These are phyloP conservation scores for Fagus crenata DNA, from an alignment of 306 rosid genomes.

Conservation along the genomic window DNA sequence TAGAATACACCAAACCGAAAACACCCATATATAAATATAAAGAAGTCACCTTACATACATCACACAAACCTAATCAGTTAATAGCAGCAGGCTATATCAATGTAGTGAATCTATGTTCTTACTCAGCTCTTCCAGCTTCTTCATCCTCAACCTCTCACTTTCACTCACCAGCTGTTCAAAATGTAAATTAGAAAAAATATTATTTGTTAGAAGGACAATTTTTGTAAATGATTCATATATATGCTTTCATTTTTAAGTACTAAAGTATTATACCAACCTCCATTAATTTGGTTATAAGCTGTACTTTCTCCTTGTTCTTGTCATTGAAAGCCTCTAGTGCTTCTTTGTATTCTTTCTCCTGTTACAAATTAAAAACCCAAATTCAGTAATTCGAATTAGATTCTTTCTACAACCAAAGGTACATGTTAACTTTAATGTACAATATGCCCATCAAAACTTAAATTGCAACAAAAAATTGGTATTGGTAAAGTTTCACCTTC, in stretches of 20 bases:
- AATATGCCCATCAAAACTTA: neutral
- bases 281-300: slow-evolving; percentile 51
- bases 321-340: slow-evolving; percentile 95
- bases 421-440: neutral
- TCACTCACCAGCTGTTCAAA: slow-evolving; percentile 50
- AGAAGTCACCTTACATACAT: slow-evolving; percentile 64
- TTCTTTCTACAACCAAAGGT: neutral
- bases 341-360: slow-evolving; percentile 95
- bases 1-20: slow-evolving; percentile 62
- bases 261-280: slow-evolving; percentile 39
- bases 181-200: neutral
- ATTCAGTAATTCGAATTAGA: neutral
- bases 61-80: slow-evolving; percentile 87
- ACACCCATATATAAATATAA: slow-evolving; percentile 63
- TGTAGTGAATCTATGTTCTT: slow-evolving; percentile 71
- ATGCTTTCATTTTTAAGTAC: slow-evolving; percentile 13
- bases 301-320: slow-evolving; percentile 85
- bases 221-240: neutral
- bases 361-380: slow-evolving; percentile 24
- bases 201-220: slow-evolving; percentile 3
- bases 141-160: slow-evolving; percentile 92
- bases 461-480: neutral
- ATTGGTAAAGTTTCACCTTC: slow-evolving; percentile 54
- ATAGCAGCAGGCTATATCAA: slow-evolving; percentile 41
- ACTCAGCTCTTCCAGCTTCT: slow-evolving; percentile 98